Conservation (phyloP, 2,329 filamentous ascomycete species). For the Cercospora sesami region DNA sequence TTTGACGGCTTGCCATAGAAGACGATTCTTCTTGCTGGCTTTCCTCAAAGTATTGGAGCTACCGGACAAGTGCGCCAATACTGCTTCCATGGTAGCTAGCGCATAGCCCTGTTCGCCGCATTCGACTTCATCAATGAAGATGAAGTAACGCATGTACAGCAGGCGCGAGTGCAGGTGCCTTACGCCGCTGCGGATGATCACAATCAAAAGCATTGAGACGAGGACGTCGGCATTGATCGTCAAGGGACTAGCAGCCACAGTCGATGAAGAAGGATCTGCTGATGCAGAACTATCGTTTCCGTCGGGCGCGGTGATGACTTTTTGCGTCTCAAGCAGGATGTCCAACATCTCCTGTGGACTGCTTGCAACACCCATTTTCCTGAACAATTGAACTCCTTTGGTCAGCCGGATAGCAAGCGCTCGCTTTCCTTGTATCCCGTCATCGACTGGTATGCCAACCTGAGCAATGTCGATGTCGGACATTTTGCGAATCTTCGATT, state of each 20-base stretch:
- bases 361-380: constrained; percentile 73
- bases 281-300: constrained; percentile 36
- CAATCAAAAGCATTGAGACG: constrained; percentile 84
- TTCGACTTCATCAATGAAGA: constrained; percentile 97
- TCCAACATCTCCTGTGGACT: constrained; percentile 90
- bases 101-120: constrained; percentile 95
- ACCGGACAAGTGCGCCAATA: constrained; percentile 79
- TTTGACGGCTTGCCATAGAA: constrained; percentile 82
- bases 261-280: constrained; percentile 43
- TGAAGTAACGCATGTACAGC: constrained; percentile 94
- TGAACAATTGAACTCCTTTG: constrained; percentile 82
- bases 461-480: constrained; percentile 91
- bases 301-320: constrained; percentile 66
- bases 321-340: constrained; percentile 75
- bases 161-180: constrained; percentile 84
- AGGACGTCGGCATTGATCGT: constrained; percentile 85
- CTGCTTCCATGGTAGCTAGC: constrained; percentile 91
- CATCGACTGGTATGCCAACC: constrained; percentile 82
- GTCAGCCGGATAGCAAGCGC: constrained; percentile 75
- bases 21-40: constrained; percentile 81
- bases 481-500: constrained; percentile 90
- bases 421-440: constrained; percentile 74
- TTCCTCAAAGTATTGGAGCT: constrained; percentile 80
- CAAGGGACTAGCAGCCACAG: constrained; percentile 49
- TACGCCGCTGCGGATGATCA: constrained; percentile 87